These are phyloP conservation scores for Musa schizocarpa DNA, from an alignment of 176 grass and related monocot species.

Conservation along the genomic window DNA sequence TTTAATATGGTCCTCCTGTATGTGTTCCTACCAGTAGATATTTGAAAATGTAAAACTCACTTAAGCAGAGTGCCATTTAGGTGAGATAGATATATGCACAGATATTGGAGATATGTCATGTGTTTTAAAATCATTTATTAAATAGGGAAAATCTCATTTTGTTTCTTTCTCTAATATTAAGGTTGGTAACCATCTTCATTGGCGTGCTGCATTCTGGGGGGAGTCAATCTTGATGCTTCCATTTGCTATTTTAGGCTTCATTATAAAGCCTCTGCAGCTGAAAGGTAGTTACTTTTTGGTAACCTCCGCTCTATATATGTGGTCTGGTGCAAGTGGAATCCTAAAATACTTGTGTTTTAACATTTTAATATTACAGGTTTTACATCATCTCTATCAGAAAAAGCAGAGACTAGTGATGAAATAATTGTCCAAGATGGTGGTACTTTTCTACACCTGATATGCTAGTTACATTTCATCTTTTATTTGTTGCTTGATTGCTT, in stretches of 20 bases:
- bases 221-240: slow-evolving; percentile 98
- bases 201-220: slow-evolving; percentile 96
- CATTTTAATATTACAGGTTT: slow-evolving; percentile 29
- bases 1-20: no score
- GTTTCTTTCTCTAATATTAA: slow-evolving; percentile 18
- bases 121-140: background rate
- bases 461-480: background rate
- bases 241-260: slow-evolving; percentile 94
- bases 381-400: slow-evolving; percentile 15
- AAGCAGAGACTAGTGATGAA: slow-evolving; percentile 9
- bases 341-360: background rate
- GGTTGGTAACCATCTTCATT: slow-evolving; percentile 61
- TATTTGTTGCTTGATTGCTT: background rate
- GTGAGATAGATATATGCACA: background rate
- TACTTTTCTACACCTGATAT: background rate
- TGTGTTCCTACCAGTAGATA: no score
- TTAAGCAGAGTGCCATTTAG: no score
- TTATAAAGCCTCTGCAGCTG: slow-evolving; percentile 81
- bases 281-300: slow-evolving; percentile 50
- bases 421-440: slow-evolving; percentile 4
- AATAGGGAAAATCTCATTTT: background rate
- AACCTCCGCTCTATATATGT: slow-evolving; percentile 4
- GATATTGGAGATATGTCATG: background rate
- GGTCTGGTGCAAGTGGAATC: background rate
- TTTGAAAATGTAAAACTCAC: no score